Percentiles rank a stretch among this genome's conserved stretches.
Evolutionary conservation across 2,329 filamentous ascomycete genomes (phyloP).

Genomic region (Neonectria ditissima): DNA sequence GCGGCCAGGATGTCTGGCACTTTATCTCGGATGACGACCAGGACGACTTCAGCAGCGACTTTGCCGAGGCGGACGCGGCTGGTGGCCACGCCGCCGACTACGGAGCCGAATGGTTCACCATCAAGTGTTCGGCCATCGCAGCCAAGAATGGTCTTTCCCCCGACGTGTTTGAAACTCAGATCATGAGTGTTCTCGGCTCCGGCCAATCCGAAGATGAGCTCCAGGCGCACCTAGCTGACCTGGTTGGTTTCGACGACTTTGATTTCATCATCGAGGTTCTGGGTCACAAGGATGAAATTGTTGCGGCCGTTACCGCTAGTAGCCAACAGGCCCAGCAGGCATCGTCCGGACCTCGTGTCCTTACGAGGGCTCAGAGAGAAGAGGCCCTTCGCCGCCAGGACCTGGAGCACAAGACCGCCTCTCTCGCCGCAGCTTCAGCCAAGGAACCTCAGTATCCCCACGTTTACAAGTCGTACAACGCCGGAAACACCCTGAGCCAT

Average conservation of each 20-base stretch:
- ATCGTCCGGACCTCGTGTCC: slow-evolving; percentile 63
- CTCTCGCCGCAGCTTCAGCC: slow-evolving; percentile 77
- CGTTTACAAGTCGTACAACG: slow-evolving; percentile 85
- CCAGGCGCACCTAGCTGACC: slow-evolving; percentile 89
- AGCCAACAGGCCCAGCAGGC: slow-evolving; percentile 51
- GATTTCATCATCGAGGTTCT: slow-evolving; percentile 95
- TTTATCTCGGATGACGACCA: slow-evolving; percentile 82
- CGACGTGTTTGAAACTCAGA: slow-evolving; percentile 80
- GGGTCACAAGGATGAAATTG: slow-evolving; percentile 76
- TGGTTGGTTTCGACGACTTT: slow-evolving; percentile 92
- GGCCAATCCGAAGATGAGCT: slow-evolving; percentile 81
- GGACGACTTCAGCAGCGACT: slow-evolving; percentile 74
- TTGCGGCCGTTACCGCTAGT: slow-evolving; percentile 57
- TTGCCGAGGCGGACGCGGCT: slow-evolving; percentile 60
- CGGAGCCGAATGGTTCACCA: slow-evolving; percentile 76
- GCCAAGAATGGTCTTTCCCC: slow-evolving; percentile 74
- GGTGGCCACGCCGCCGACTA: slow-evolving; percentile 54
- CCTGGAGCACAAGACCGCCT: slow-evolving; percentile 82
- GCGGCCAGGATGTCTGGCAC: slow-evolving; percentile 90
- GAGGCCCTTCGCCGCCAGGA: slow-evolving; percentile 82
- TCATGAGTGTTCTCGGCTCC: slow-evolving; percentile 79
- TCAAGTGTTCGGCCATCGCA: slow-evolving; percentile 76
- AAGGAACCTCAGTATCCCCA: slow-evolving; percentile 88
- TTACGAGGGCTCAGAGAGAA: slow-evolving; percentile 82
- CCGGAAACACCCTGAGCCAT: slow-evolving; percentile 86